These are phyloP conservation scores for Colletotrichum sp. DNA, from an alignment of 2,329 filamentous ascomycete species.

Conservation along the genomic window DNA sequence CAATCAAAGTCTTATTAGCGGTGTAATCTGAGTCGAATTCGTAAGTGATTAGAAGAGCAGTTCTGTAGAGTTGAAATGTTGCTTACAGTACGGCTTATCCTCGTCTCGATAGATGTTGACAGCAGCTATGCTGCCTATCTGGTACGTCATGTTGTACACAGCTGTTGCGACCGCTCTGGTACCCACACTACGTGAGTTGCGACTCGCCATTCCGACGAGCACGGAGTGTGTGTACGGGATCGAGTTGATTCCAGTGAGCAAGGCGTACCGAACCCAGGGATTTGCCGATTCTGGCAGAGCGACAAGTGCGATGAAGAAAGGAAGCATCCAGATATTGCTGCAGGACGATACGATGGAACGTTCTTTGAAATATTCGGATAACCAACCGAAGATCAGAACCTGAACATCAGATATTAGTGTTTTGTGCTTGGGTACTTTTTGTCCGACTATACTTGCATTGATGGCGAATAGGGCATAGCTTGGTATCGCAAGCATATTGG, in stretches of 20 bases:
- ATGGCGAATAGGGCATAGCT: background rate
- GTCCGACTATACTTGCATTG: constrained; percentile 51
- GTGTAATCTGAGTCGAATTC: background rate
- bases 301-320: constrained; percentile 54
- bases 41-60: background rate
- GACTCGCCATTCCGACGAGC: constrained; percentile 52
- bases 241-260: constrained; percentile 57
- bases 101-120: constrained; percentile 55
- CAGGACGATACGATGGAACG: constrained; percentile 53
- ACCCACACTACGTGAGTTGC: constrained; percentile 45
- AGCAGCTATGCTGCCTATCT: constrained; percentile 47
- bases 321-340: constrained; percentile 57
- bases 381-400: constrained; percentile 42
- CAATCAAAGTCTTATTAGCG: background rate
- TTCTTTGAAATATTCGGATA: constrained; percentile 54
- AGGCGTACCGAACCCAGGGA: constrained; percentile 54
- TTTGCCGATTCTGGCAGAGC: constrained; percentile 44
- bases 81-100: constrained; percentile 45
- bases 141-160: constrained; percentile 56
- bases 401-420: rapidly evolving
- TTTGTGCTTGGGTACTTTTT: constrained; percentile 49
- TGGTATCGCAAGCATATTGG: constrained; percentile 41
- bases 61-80: rapidly evolving
- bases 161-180: constrained; percentile 52
- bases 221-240: constrained; percentile 57